Evolutionary conservation across 1,284 basidiomycete genomes (phyloP).

Genomic region (Cutaneotrichosporon sp.): DNA sequence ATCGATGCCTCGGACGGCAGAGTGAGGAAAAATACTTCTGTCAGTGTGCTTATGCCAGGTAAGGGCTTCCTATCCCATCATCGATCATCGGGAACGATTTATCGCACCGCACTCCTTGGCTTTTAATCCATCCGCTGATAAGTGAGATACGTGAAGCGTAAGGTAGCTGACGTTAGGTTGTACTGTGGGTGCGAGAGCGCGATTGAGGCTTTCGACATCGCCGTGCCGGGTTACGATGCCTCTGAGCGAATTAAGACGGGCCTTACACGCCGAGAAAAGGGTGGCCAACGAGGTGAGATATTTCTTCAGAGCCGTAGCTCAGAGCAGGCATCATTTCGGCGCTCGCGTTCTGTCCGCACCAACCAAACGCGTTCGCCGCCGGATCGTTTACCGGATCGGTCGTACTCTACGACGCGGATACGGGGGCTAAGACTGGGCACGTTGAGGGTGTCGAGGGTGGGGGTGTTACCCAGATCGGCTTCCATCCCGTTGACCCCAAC

Average conservation of each 20-base stretch:
- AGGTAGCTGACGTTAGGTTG: slow-evolving; percentile 55
- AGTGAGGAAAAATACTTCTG: slow-evolving; percentile 53
- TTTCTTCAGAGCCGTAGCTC: not conserved
- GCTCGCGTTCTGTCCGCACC: slow-evolving; percentile 66
- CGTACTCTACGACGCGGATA: slow-evolving; percentile 65
- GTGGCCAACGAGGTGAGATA: slow-evolving; percentile 70
- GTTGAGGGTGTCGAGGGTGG: slow-evolving; percentile 59
- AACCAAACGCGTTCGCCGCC: slow-evolving; percentile 68
- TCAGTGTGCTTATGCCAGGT: slow-evolving; percentile 52
- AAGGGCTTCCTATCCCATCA: slow-evolving; percentile 81
- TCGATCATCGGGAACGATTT: slow-evolving; percentile 83
- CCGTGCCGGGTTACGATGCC: slow-evolving; percentile 42
- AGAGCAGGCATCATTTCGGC: slow-evolving; percentile 74
- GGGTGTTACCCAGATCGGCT: slow-evolving; percentile 71
- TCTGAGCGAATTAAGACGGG: slow-evolving; percentile 65
- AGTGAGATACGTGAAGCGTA: slow-evolving; percentile 59
- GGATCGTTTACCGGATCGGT: slow-evolving; percentile 59
- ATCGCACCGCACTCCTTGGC: slow-evolving; percentile 75
- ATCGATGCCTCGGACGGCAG: slow-evolving; percentile 70
- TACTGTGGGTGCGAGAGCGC: slow-evolving; percentile 87
- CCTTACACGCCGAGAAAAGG: slow-evolving; percentile 68
- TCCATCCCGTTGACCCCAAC: slow-evolving; percentile 67
- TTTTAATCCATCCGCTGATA: slow-evolving; percentile 65
- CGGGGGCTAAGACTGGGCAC: slow-evolving; percentile 57
- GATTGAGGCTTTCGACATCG: slow-evolving; percentile 79